Conservation (phyloP, 1,139 yeast species). For the Suhomyces taliae region DNA sequence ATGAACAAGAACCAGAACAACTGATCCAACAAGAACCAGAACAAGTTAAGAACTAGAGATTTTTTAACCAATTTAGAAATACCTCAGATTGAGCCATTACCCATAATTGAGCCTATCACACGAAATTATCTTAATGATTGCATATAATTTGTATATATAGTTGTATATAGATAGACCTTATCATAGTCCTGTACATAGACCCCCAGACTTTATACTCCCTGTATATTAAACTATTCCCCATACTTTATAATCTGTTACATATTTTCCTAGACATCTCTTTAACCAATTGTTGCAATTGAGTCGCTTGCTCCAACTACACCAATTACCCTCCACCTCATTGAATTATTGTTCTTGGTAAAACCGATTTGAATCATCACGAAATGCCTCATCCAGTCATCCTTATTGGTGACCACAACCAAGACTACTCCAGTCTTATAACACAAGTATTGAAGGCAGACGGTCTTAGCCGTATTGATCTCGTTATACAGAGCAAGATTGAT, state of each 20-base stretch:
- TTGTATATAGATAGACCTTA: background rate
- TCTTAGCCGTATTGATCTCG: constrained; percentile 23
- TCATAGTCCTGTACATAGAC: background rate
- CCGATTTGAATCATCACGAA: background rate
- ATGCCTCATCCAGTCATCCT: constrained; percentile 22
- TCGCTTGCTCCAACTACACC: background rate
- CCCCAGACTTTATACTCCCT: background rate
- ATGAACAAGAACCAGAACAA: no score
- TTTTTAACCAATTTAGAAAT: no score
- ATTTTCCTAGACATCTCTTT: no score
- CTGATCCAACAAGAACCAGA: no score
- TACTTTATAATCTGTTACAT: no score
- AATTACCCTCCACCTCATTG: background rate
- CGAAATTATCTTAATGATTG: no score
- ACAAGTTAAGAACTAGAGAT: no score
- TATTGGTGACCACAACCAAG: constrained; percentile 19
- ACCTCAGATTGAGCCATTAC: no score
- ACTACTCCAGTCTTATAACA: constrained; percentile 26
- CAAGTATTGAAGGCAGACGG: constrained; percentile 15
- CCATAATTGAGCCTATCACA: no score
- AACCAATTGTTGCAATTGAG: no score
- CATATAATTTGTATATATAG: no score
- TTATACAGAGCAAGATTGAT: constrained; percentile 20
- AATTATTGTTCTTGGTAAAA: background rate
- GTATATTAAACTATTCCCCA: background rate